A percentile compares a stretch with the other conserved stretches of the same genome.
phyloP scores from a whole-genome alignment of 2,329 filamentous ascomycete species.

The Elsinoe arachidis region DNA sequence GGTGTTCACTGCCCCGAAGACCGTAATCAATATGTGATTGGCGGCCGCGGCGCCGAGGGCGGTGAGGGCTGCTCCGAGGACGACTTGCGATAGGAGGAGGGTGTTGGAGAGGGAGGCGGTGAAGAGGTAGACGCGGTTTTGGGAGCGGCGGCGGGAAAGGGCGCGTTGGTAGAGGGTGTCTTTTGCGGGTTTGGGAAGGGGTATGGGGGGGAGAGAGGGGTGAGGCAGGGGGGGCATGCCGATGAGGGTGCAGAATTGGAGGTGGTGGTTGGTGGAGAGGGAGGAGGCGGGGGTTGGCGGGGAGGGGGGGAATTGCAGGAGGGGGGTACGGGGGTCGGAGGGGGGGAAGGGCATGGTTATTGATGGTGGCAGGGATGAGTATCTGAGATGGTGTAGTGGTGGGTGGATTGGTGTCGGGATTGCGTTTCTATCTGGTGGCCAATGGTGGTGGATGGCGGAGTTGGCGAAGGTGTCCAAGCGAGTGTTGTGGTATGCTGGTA shows the following conservation, averaged over 20 bases:
- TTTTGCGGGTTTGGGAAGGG: slow-evolving; percentile 19
- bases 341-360: neutral
- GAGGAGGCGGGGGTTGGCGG: slow-evolving; percentile 3
- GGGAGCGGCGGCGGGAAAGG: slow-evolving; percentile 23
- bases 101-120: slow-evolving; percentile 31
- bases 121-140: slow-evolving; percentile 29
- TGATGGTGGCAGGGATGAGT: neutral
- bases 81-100: slow-evolving; percentile 32
- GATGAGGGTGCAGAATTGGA: slow-evolving; percentile 32
- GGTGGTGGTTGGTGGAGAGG: slow-evolving; percentile 20
- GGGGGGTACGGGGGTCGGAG: slow-evolving; percentile 21
- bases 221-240: slow-evolving; percentile 28
- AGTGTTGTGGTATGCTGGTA: neutral
- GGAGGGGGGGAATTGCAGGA: slow-evolving; percentile 21
- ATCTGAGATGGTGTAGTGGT: neutral
- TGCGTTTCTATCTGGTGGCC: neutral
- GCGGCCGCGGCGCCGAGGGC: slow-evolving; percentile 30
- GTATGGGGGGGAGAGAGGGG: slow-evolving; percentile 17
- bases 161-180: slow-evolving; percentile 32
- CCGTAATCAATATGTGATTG: slow-evolving; percentile 30
- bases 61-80: slow-evolving; percentile 33
- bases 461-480: neutral
- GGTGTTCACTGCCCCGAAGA: slow-evolving; percentile 34
- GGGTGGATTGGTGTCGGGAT: neutral
- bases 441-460: no score